Percentiles rank a stretch among this genome's conserved stretches.
These are phyloP conservation scores for Colletotrichum orbiculare DNA, from an alignment of 2,329 filamentous ascomycete species.

Conservation along the genomic window DNA sequence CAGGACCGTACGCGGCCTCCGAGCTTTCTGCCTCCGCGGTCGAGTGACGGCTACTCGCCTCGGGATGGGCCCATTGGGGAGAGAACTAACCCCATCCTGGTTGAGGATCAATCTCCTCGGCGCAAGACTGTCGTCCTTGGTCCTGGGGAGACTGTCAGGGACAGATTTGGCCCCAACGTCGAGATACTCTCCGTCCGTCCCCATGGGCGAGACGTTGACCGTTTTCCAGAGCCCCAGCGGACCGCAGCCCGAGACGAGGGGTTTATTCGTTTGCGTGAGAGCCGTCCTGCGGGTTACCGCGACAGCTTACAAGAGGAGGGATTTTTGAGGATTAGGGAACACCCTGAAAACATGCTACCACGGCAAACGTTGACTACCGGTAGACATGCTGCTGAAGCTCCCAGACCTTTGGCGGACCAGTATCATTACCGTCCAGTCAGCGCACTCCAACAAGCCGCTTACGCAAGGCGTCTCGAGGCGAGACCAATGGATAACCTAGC, in stretches of 20 bases:
- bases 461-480: conserved; percentile 24
- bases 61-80: conserved; percentile 39
- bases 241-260: conserved; percentile 19
- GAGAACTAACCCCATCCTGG: conserved; percentile 48
- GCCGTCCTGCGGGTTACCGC: conserved; percentile 9
- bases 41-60: background rate
- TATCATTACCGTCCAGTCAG: conserved; percentile 1
- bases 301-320: conserved; percentile 26
- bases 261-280: conserved; percentile 30
- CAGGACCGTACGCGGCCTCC: conserved; percentile 37
- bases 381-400: background rate
- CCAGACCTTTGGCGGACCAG: background rate
- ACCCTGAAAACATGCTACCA: conserved; percentile 3
- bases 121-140: conserved; percentile 37
- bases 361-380: background rate
- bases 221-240: background rate
- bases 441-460: conserved; percentile 16
- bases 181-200: conserved; percentile 35
- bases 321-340: conserved; percentile 30
- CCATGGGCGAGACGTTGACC: conserved; percentile 20
- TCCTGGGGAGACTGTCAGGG: conserved; percentile 48
- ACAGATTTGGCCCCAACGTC: conserved; percentile 31
- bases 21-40: conserved; percentile 24
- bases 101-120: conserved; percentile 50
- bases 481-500: conserved; percentile 1